Conservation (phyloP, 352 stramenopile species). For the Pythium insidiosum region DNA sequence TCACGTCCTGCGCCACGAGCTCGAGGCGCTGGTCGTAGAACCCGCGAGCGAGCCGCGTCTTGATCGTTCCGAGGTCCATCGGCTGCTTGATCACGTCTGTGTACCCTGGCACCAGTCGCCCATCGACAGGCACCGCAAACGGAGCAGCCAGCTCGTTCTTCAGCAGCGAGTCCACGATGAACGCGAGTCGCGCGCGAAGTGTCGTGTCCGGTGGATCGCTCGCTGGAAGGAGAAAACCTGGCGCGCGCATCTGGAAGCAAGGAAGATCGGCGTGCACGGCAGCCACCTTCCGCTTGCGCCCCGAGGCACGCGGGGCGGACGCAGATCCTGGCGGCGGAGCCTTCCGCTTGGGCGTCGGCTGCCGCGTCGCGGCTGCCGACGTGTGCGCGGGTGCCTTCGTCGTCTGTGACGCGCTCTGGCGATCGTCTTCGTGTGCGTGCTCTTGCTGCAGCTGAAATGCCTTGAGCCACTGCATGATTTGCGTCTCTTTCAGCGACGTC, state of each 20-base stretch:
- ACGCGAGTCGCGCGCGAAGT: conserved; percentile 39
- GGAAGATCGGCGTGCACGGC: conserved; percentile 18
- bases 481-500: too few species aligned
- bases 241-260: conserved; percentile 42
- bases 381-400: too few species aligned
- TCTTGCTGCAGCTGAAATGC: too few species aligned
- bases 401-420: too few species aligned
- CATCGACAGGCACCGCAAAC: conserved; percentile 64
- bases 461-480: too few species aligned
- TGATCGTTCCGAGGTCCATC: conserved; percentile 91
- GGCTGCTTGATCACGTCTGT: conserved; percentile 57
- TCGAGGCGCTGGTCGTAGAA: conserved; percentile 55
- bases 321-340: conserved; percentile 12
- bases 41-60: conserved; percentile 52
- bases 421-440: too few species aligned
- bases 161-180: conserved; percentile 53
- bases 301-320: conserved; percentile 21
- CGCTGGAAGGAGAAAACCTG: conserved; percentile 16
- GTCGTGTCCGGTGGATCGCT: conserved; percentile 33
- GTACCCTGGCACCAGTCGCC: conserved; percentile 65
- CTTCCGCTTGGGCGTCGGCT: conserved; percentile 47
- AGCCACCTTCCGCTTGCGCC: conserved; percentile 29
- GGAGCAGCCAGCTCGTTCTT: conserved; percentile 56
- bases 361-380: too few species aligned
- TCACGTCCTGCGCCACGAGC: conserved; percentile 51